A percentile compares a stretch with the other conserved stretches of the same genome.
These are phyloP conservation scores for Drechslerella stenobrocha DNA, from an alignment of 2,329 filamentous ascomycete genomes.

Conservation along the genomic window DNA sequence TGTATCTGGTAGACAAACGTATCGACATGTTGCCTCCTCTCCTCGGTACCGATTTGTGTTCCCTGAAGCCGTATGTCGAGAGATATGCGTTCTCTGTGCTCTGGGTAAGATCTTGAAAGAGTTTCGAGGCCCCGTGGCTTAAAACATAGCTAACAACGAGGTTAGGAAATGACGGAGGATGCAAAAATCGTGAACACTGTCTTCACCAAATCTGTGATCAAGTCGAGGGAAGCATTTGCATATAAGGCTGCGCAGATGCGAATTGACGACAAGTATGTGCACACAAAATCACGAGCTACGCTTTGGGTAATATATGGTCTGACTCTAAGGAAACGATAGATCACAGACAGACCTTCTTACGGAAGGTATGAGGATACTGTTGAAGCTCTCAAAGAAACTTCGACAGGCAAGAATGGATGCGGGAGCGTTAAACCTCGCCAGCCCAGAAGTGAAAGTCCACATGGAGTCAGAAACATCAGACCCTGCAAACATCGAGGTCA, in stretches of 20 bases:
- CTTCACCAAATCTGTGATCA: constrained; percentile 97
- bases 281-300: not conserved
- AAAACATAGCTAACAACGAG: not conserved
- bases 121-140: too few relatives aligned
- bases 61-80: constrained; percentile 96
- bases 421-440: constrained; percentile 90
- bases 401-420: constrained; percentile 95
- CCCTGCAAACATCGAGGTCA: constrained; percentile 93
- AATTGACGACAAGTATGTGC: constrained; percentile 75
- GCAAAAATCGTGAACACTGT: constrained; percentile 82
- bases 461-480: constrained; percentile 95
- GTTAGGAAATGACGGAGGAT: constrained; percentile 71
- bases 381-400: constrained; percentile 88
- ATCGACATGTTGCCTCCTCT: constrained; percentile 99
- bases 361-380: constrained; percentile 79
- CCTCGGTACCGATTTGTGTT: constrained; percentile 93
- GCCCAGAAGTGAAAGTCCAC: constrained; percentile 96
- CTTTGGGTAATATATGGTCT: too few relatives aligned
- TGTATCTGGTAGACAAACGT: constrained; percentile 97
- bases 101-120: constrained; percentile 60
- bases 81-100: constrained; percentile 81
- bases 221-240: constrained; percentile 93
- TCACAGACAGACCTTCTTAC: constrained; percentile 83
- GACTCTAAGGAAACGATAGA: constrained; percentile 15
- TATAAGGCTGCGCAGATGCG: constrained; percentile 94